Evolutionary conservation across 805 yeast genomes (phyloP), one percentile per base, ranked within the genome.

Genomic region (Candida maris): DNA sequence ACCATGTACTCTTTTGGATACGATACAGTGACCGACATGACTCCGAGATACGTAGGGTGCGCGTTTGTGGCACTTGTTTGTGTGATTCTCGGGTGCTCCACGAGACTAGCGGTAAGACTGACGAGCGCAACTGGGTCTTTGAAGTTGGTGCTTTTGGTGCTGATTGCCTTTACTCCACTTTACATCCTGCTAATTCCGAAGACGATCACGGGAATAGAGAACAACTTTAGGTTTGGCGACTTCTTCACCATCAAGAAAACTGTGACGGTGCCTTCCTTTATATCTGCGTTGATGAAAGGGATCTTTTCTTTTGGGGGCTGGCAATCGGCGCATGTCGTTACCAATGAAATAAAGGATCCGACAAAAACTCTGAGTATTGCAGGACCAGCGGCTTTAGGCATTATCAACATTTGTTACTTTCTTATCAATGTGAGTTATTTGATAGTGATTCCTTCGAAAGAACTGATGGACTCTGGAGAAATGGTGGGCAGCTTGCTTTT

Each of bases 81-180:
- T 5, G 18, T 61, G 0, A 55, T 81, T 13, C 85, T 82, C 46
- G 78, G 86, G 0, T 33, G 71, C 3, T 78, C 86, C 19, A 74
- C 79, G 2, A 71, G 62, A 38, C 69, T 69, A 44, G 89, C 89
- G 0, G 70, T 83, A 1, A 52, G 59, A 12, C 62, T 81, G 10
- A 88, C 82, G 51, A 82, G 81, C 48, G 41, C 73, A 9, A 56
- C 82, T 3, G 91, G 93, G 0, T 68, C 67, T 6, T 49, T 83
- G 52, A 84, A 84, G 53, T 52, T 84, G 31, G 52, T 63, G 3
- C 58, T 83, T 20, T 65, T 82, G 27, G 68, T 58, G 0, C 54
- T 79, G 1, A 74, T 83, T 68, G 65, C 77, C 3, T 33, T 69
- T 4, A 73, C 82, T 0, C 85, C 89, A 0, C 13, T 79, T 2